Base-by-base conservation (phyloP, 768 basidiomycete species). In the Jaapia argillacea region DNA sequence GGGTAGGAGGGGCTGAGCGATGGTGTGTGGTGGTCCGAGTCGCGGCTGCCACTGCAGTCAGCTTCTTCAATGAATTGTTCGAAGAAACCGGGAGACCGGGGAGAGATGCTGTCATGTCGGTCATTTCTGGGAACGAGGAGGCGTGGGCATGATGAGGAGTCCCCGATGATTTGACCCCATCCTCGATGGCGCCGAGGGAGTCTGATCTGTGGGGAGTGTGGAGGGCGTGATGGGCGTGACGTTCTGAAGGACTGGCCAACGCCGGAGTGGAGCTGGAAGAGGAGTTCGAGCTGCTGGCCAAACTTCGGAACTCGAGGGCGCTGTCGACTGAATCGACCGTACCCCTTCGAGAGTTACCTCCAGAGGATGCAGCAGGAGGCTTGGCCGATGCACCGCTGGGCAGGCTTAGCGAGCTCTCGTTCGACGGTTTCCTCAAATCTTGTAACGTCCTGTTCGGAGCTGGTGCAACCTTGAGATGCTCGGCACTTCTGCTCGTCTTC, bases 401-500 rank as follows among this genome's bases (percentile, higher is more conserved):
- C 5, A 66, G 53, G 44, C 56, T 58, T 23, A 48, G 39, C 24
- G 54, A 27, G 49, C 62, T 64, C 24, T 63, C 62, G 20, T 57
- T 59, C 41, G 56, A 55, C 13, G 48, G 46, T n/a, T 53, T 51
- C 13, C 58, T 51, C 39, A 48, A 26, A 61, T 31, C 64, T 62
- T 28, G 59, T 54, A 18, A 58, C 49, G 14, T 22, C 20, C 10
- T 22, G 53, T 55, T 39, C 56, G 60, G 16, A 51, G 49, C 40
- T 51, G 42, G 38, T 33, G 57, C 36, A 33, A 54, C 56, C 25
- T 70, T 68, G 18, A 84, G 44, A 48, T 76, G 68, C 56, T 86
- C 83, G 24, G 71, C 75, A 51, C 85, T 87, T 50, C 75, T 76
- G 58, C 76, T 80, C 24, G 71, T 58, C 57, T 84, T 85, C 44